Evolutionary conservation across 78 protist genomes (phyloP).

Genomic region (Chrysochromulina tobinii): DNA sequence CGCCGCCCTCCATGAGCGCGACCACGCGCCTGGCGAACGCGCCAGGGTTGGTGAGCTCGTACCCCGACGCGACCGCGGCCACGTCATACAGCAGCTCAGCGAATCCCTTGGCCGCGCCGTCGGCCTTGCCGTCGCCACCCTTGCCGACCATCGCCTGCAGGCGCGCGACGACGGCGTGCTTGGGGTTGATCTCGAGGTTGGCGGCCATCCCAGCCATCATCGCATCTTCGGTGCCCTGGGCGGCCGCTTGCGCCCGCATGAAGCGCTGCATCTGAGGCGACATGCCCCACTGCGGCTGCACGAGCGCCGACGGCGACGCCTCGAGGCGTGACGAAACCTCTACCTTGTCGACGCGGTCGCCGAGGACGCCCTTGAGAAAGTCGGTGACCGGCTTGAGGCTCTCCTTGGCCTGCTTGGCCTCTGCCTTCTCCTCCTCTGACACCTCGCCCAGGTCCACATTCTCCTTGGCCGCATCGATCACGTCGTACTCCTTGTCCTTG

Average conservation of each 20-base stretch:
- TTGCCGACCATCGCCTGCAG: conserved; percentile 23
- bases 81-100: not conserved
- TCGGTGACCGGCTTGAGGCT: conserved; percentile 34
- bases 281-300: conserved; percentile 41
- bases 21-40: not conserved
- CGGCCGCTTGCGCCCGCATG: conserved; percentile 75
- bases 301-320: conserved; percentile 31
- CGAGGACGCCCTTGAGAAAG: conserved; percentile 65
- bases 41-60: not conserved
- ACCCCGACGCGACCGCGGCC: conserved; percentile 5
- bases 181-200: conserved; percentile 81
- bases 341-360: conserved; percentile 54
- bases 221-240: not conserved
- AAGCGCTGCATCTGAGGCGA: conserved; percentile 80
- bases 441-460: conserved; percentile 22
- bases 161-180: conserved; percentile 69
- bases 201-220: not conserved
- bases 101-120: not conserved
- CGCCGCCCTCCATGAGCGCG: not conserved
- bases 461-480: conserved; percentile 81
- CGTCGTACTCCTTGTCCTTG: conserved; percentile 2
- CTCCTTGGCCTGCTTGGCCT: conserved; percentile 51
- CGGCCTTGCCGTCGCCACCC: conserved; percentile 3
- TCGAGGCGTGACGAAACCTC: conserved; percentile 26
- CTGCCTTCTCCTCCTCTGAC: conserved; percentile 36